Evolutionary conservation across 495 filamentous ascomycete species (phyloP), one percentile per base, ranked within the genome.

Genomic region (Arthonia radiata): DNA sequence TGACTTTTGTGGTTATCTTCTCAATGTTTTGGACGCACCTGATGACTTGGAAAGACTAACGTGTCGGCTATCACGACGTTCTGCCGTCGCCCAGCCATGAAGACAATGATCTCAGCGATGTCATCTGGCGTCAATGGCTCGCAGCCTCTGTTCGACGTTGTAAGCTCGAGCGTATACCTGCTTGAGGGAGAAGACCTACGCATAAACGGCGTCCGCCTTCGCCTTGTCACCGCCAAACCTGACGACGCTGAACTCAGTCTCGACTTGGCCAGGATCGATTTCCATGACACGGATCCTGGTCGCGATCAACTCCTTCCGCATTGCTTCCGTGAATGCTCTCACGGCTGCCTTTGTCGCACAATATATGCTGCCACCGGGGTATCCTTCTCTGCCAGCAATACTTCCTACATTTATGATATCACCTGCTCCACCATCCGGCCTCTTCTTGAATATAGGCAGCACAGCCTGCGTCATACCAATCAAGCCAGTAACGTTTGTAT

Each of bases 391-490:
- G 13, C 86, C 86, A 14, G 86, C 86, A 43, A 97, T 86, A 39
- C 73, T 82, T 29, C 86, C 86, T 42, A 97, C 76, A 49, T 93
- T 94, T 48, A 97, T 89, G 42, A 97, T 82, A 41, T 97, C 86
- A 33, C 86, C 86, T 16, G 56, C 52, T 28, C 81, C 82, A 27
- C 78, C 77, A 22, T 82, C 65, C 9, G 57, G 48, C 21, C 79
- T 67, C 42, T 67, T 61, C 54, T 80, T 71, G 61, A 80, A 90
- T 46, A 81, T 70, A 12, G 71, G 64, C 12, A 97, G 60, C 25
- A 92, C 53, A 16, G 76, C 78, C 56, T 97, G 86, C 4, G 86
- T 94, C 77, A 97, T 86, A 57, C 81, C 75, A 54, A 97, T 89
- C 13, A 97, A 57, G 11, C 86, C 86, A 2, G 67, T 81, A 26